phyloP scores from a whole-genome alignment of 257 asterid species.

The Prunella vulgaris region DNA sequence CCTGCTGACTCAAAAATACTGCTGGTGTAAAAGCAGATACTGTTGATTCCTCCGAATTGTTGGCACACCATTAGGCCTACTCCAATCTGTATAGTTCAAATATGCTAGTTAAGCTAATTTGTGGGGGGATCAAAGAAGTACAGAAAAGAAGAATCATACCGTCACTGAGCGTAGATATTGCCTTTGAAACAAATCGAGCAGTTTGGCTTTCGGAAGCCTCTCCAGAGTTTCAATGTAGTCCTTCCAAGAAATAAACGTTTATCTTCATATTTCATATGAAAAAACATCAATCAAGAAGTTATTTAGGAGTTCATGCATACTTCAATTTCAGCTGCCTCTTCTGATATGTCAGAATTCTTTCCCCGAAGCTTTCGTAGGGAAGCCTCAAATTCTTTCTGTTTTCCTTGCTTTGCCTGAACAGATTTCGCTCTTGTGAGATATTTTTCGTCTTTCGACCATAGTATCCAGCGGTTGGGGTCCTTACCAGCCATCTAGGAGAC shows the following conservation, averaged over 20 bases:
- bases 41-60: slow-evolving; percentile 94
- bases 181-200: slow-evolving; percentile 69
- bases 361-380: slow-evolving; percentile 70
- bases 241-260: slow-evolving; percentile 30
- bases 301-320: slow-evolving; percentile 27
- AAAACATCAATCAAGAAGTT: not conserved
- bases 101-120: not conserved
- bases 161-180: slow-evolving; percentile 70
- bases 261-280: not conserved
- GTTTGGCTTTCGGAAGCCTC: slow-evolving; percentile 69
- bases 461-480: not conserved
- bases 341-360: slow-evolving; percentile 54
- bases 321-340: slow-evolving; percentile 81
- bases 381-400: slow-evolving; percentile 63
- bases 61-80: slow-evolving; percentile 94
- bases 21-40: slow-evolving; percentile 81
- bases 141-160: slow-evolving; percentile 27
- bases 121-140: not conserved
- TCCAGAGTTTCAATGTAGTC: slow-evolving; percentile 78
- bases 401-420: slow-evolving; percentile 68
- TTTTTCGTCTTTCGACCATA: not conserved
- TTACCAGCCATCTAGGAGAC: slow-evolving; percentile 96
- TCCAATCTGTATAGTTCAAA: slow-evolving; percentile 52
- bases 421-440: not conserved
- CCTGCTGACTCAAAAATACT: slow-evolving; percentile 89